phyloP scores from a whole-genome alignment of 2,329 filamentous ascomycete genomes.

The Dichotomopilus funicola region DNA sequence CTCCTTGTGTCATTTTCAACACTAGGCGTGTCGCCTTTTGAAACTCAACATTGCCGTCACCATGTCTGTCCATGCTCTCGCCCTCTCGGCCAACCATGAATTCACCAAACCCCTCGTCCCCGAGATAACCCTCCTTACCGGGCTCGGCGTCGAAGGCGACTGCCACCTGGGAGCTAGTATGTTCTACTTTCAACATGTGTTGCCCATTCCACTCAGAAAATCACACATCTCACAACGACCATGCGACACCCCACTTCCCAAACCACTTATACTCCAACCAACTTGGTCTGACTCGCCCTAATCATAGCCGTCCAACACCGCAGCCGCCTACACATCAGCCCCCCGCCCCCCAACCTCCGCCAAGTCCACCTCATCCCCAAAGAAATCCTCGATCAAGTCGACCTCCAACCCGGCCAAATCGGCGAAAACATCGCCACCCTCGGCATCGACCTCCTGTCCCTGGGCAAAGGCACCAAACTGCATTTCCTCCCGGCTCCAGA shows the following conservation, averaged over 20 bases:
- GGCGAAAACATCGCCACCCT: slow-evolving; percentile 2
- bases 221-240: no score
- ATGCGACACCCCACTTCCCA: no score
- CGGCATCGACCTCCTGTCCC: neutral
- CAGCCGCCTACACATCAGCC: neutral
- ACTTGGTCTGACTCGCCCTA: no score
- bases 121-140: neutral
- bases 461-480: neutral
- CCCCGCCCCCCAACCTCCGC: slow-evolving; percentile 3
- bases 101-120: neutral
- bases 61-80: slow-evolving; percentile 4
- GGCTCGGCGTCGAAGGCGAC: neutral
- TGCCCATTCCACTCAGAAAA: no score
- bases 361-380: slow-evolving; percentile 4
- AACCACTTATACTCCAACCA: no score
- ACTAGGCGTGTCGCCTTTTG: no score
- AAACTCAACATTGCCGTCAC: neutral
- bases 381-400: neutral
- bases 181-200: neutral
- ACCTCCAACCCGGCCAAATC: neutral
- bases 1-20: neutral
- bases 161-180: slow-evolving; percentile 1
- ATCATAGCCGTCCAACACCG: slow-evolving; percentile 1
- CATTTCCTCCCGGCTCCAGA: neutral
- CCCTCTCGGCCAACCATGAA: neutral